These are phyloP conservation scores for Eimeria zaria DNA, from an alignment of 169 alveolate genomes.

Conservation along the genomic window DNA sequence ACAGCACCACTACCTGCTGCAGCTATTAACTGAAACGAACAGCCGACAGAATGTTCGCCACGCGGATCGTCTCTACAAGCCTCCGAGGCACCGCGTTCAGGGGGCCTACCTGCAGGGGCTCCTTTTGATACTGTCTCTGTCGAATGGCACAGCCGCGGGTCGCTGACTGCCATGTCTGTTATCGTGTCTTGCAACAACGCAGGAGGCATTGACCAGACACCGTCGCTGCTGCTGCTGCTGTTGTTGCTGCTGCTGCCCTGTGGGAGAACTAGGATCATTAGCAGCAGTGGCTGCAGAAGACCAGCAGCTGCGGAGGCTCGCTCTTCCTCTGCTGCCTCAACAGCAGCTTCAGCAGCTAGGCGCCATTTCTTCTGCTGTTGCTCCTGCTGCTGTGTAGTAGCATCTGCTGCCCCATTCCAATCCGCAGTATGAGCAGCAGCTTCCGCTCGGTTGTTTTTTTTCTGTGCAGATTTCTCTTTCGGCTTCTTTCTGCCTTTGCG, in stretches of 20 bases:
- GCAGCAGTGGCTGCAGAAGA: slow-evolving; percentile 49
- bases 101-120: neutral
- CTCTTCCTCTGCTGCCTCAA: slow-evolving; percentile 34
- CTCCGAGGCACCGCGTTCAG: neutral
- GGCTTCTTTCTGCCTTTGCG: neutral
- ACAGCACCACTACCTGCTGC: slow-evolving; percentile 46
- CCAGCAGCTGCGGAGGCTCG: slow-evolving; percentile 52
- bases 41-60: neutral
- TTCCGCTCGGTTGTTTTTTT: neutral
- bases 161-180: slow-evolving; percentile 45
- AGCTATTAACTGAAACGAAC: slow-evolving; percentile 33
- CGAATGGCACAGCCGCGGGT: neutral
- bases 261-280: slow-evolving; percentile 36
- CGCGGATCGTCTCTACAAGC: neutral
- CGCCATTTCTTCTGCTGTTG: slow-evolving; percentile 46
- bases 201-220: slow-evolving; percentile 13
- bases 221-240: neutral
- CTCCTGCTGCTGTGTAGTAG: slow-evolving; percentile 17
- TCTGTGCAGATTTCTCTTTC: neutral
- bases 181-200: neutral
- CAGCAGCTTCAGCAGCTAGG: slow-evolving; percentile 61
- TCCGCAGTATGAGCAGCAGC: slow-evolving; percentile 42
- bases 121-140: neutral
- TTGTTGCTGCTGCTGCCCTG: neutral
- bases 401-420: neutral